Conservation (phyloP, 1,284 basidiomycete species). For the Schizophyllum commune region DNA sequence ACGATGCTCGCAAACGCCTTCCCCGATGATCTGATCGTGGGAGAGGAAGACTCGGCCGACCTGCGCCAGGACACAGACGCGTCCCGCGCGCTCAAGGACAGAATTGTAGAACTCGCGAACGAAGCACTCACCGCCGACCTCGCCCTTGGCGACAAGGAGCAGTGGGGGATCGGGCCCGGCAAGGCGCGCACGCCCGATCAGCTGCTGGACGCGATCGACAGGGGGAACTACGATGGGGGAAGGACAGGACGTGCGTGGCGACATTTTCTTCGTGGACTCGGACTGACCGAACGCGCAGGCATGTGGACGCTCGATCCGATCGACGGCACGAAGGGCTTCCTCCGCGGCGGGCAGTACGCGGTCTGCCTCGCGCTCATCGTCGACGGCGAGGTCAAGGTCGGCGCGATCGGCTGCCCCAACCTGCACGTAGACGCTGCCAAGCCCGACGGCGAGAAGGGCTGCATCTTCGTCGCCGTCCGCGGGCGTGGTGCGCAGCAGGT, state of each 20-base stretch:
- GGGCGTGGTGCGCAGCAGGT: constrained; percentile 81
- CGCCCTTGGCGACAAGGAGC: constrained; percentile 37
- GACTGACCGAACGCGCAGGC: constrained; percentile 30
- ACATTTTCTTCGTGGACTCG: constrained; percentile 15
- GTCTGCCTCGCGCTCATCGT: constrained; percentile 91
- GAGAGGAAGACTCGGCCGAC: constrained; percentile 91
- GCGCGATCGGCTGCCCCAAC: constrained; percentile 95
- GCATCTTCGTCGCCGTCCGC: constrained; percentile 77
- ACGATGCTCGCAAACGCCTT: constrained; percentile 72
- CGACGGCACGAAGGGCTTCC: constrained; percentile 92
- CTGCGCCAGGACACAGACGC: constrained; percentile 47
- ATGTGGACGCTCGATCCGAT: constrained; percentile 93
- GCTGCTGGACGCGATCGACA: constrained; percentile 81
- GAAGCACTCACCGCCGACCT: constrained; percentile 64
- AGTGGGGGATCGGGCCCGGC: constrained; percentile 63
- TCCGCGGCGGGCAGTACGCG: constrained; percentile 95
- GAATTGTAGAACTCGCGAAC: constrained; percentile 81
- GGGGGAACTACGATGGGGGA: constrained; percentile 79
- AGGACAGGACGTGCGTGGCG: constrained; percentile 60
- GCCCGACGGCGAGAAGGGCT: constrained; percentile 61
- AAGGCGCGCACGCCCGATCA: constrained; percentile 43
- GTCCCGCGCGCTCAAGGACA: constrained; percentile 42
- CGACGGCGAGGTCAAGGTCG: constrained; percentile 78
- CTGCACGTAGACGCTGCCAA: constrained; percentile 57
- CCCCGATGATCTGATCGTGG: constrained; percentile 84